Percentiles rank a stretch among this genome's conserved stretches.
These are phyloP conservation scores for Starmerella bombi DNA, from an alignment of 805 yeast genomes.

Conservation along the genomic window DNA sequence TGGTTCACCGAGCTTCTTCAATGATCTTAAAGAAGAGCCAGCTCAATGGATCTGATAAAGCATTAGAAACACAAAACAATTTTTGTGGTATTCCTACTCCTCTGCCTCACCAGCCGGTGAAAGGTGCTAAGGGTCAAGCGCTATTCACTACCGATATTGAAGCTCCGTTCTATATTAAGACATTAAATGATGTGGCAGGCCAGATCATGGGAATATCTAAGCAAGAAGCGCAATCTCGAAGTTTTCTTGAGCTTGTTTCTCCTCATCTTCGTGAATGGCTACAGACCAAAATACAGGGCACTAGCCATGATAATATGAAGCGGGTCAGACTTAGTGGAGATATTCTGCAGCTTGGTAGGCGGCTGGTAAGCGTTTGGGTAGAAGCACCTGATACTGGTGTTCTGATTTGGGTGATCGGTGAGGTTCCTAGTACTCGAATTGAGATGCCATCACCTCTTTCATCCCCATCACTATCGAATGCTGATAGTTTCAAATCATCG, in stretches of 20 bases:
- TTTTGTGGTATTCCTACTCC: conserved; percentile 33
- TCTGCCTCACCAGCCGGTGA: conserved; percentile 43
- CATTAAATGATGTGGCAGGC: conserved; percentile 83
- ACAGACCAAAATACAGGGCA: not conserved
- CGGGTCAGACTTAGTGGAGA: conserved; percentile 8
- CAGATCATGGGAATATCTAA: conserved; percentile 71
- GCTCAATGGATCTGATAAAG: not conserved
- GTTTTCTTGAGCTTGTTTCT: conserved; percentile 51
- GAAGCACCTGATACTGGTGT: conserved; percentile 39
- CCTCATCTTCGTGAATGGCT: conserved; percentile 8
- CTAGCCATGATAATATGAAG: not conserved
- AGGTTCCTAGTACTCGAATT: conserved; percentile 32
- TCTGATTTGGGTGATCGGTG: conserved; percentile 75
- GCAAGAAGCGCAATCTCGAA: conserved; percentile 44
- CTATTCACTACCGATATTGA: conserved; percentile 64
- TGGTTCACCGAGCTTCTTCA: conserved; percentile 2
- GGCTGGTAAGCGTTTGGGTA: conserved; percentile 71
- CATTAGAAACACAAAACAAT: not conserved
- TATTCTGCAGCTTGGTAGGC: conserved; percentile 4
- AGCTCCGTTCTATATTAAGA: conserved; percentile 67
- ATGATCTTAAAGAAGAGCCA: conserved; percentile 8
- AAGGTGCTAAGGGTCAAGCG: conserved; percentile 56
- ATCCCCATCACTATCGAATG: not conserved
- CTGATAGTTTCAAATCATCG: no score
- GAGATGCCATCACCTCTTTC: not conserved